Base-by-base conservation (phyloP, 1,139 yeast species). In the Candida sanyaensis region DNA sequence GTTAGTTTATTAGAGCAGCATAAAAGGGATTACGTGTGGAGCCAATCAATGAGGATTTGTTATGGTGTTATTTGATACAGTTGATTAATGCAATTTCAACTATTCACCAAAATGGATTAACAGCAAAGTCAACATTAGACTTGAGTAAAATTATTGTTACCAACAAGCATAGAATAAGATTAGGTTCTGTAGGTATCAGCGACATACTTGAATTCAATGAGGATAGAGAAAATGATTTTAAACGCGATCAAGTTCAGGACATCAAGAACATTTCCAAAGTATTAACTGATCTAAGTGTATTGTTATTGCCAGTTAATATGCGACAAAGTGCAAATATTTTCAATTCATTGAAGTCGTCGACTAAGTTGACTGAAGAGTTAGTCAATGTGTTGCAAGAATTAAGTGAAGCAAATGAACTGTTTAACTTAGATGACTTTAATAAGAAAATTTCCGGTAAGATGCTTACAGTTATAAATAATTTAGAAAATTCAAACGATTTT, bases 11-110 rank as follows among this genome's bases (percentile, higher is more conserved):
- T 52, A 21, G 77, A 72, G 47, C 71, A 68, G 37, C 75, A 71
- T 54, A 60, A 68, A 73, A 66, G 50, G 73, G 66, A 3, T 61
- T 62, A n/a, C 67, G 63, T 49, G 61, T 64, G n/a, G 77, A 71
- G 48, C 71, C 73, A 3, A 68, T 89, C 3, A 81, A 86, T 0
- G 93, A 86, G 60, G 80, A 82, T 13, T 62, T 80, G 21, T 66
- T 93, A 46, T 92, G 97, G 97, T 68, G 69, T 32, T 88, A 89
- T 59, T 67, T 88, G 47, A 76, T 84, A 24, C 98, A 93, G 67
- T 66, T 93, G 30, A 72, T 86, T 7, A 80, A 81, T 56, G 97
- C 91, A 0, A 62, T 91, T 39, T 66, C 73, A 17, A 74, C 78
- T 3, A 77, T 87, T 10, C 98, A 92, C 65, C 72, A 72, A 3